Percentiles rank a stretch among this genome's conserved stretches.
These are phyloP conservation scores for Sphenostylis stenocarpa DNA, from an alignment of 306 rosid species.

Conservation along the genomic window DNA sequence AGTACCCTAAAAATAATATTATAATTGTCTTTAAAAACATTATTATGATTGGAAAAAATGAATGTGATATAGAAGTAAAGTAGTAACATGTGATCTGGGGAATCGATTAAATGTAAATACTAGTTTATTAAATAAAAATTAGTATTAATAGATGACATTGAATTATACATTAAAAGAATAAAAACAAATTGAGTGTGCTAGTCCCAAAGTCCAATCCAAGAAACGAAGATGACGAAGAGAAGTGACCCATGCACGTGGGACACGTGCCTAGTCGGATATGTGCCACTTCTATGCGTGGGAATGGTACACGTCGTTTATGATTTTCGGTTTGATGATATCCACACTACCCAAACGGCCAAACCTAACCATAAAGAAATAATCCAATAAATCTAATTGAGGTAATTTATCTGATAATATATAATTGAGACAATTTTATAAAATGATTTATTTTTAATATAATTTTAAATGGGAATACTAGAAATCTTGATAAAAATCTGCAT, in stretches of 20 bases:
- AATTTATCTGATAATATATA: too few species aligned
- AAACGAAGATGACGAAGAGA: not conserved
- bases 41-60: not conserved
- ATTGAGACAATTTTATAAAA: too few species aligned
- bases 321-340: not conserved
- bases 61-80: constrained; percentile 13
- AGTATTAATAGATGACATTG: not conserved
- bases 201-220: not conserved
- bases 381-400: too few species aligned
- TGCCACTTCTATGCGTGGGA: constrained; percentile 16
- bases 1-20: too few species aligned
- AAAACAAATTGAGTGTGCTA: not conserved
- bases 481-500: too few species aligned
- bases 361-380: too few species aligned
- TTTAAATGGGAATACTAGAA: too few species aligned
- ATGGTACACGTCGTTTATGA: constrained; percentile 9
- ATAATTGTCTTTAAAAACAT: not conserved
- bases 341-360: not conserved
- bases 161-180: not conserved
- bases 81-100: not conserved
- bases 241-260: constrained; percentile 29
- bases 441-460: too few species aligned
- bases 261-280: not conserved
- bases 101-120: not conserved
- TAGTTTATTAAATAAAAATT: not conserved